Conservation (phyloP, 768 basidiomycete genomes). For the Zangia roseola region DNA sequence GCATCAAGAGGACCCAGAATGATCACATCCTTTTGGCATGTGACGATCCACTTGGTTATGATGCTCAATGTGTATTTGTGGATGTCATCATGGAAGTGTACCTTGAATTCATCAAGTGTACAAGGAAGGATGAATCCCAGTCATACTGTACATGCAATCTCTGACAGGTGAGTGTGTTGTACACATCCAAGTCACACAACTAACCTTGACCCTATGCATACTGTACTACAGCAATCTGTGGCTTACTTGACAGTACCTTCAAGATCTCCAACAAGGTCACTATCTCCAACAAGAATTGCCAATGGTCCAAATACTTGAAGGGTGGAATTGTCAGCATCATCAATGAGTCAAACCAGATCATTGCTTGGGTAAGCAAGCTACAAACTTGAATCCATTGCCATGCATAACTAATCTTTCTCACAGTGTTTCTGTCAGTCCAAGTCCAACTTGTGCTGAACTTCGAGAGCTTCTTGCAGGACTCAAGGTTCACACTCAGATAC, state of each 20-base stretch:
- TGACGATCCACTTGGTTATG: neutral
- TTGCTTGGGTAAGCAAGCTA: neutral
- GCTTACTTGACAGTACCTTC: constrained; percentile 18
- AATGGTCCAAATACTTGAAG: neutral
- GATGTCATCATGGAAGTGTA: neutral
- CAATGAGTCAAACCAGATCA: neutral
- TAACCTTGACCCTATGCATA: too few relatives aligned
- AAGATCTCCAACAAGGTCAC: constrained; percentile 14
- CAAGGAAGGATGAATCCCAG: neutral
- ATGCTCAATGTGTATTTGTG: neutral
- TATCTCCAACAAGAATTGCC: neutral
- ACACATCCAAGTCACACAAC: too few relatives aligned
- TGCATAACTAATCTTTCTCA: too few relatives aligned
- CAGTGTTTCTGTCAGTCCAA: too few relatives aligned
- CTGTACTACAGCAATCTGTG: constrained; percentile 8
- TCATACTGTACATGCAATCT: neutral
- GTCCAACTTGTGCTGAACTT: too few relatives aligned
- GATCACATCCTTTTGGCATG: neutral
- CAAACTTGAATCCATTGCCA: too few relatives aligned
- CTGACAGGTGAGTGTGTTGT: neutral
- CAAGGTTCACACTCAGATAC: too few relatives aligned
- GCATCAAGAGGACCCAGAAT: neutral
- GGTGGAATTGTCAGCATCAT: neutral
- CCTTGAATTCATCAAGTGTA: neutral
- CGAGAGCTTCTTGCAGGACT: too few relatives aligned